Evolutionary conservation across 148 eudicot genomes (phyloP).

Genomic region (Amaranthus hypochondriacus): DNA sequence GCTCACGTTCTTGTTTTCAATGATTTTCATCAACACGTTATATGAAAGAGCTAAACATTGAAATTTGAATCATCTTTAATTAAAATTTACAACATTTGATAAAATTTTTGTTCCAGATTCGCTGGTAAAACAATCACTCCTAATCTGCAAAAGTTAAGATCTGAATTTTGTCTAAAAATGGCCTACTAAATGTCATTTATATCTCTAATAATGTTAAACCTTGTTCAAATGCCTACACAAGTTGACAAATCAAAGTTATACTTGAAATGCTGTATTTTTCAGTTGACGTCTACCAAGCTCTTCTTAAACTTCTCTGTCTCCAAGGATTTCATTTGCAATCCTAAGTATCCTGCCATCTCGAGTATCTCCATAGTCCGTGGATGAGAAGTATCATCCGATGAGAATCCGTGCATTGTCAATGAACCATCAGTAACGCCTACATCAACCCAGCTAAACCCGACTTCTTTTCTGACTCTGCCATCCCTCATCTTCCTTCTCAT

Average conservation of each 20-base stretch:
- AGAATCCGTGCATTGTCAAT: constrained; percentile 55
- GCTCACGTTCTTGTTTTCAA: constrained; percentile 27
- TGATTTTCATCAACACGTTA: no score
- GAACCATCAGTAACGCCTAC: constrained; percentile 43
- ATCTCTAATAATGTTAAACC: background rate
- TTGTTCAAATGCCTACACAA: background rate
- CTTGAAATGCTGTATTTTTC: background rate
- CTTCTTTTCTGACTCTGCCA: constrained; percentile 60
- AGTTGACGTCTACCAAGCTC: constrained; percentile 11
- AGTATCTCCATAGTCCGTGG: constrained; percentile 55
- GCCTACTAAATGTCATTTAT: background rate
- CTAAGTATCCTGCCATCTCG: constrained; percentile 51
- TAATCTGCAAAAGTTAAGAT: no score
- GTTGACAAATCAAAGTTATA: no score
- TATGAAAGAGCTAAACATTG: no score
- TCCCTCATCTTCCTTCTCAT: constrained; percentile 73
- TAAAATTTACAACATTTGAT: no score
- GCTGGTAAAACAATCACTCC: no score
- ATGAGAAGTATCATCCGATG: constrained; percentile 77
- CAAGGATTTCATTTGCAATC: constrained; percentile 56
- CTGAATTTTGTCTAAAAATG: no score
- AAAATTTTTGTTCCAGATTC: no score
- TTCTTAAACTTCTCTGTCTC: constrained; percentile 27
- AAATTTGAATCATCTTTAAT: no score
- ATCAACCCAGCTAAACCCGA: constrained; percentile 96